Base-by-base conservation (phyloP, 805 yeast genomes). In the Debaryomyces tyrocola region DNA sequence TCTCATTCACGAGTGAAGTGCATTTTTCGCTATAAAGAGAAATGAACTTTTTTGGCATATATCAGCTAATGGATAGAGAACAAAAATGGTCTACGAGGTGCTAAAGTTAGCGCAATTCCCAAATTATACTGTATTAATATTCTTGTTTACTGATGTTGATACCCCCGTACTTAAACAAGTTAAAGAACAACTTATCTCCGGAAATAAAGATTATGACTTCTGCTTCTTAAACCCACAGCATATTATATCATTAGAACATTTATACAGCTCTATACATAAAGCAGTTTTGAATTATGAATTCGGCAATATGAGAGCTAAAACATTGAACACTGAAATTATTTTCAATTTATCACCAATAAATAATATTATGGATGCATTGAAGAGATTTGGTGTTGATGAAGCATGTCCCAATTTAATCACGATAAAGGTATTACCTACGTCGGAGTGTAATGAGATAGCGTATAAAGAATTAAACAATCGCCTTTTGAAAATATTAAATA, bases 341-440 rank as follows among this genome's bases (percentile, higher is more conserved):
- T 79, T 84, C 57, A 79, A 83, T 47, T 67, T 89, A 48, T 80
- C 90, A 1, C 89, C 92, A 1, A 75, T 81, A 6, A 83, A 82
- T 54, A 87, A 85, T 58, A 83, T 85, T 34, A 75, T 80, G 70
- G 94, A 88, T 48, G 84, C 90, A 0, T 70, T 88, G 51, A 79
- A 76, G 51, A 73, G 78, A 54, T 86, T 87, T 65, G 96, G 96
- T 9, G 73, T 88, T 14, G 79, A 81, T 43, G 77, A 75, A 28
- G 66, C 69, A 3, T 64, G 80, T 2, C 58, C 57, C 0, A 68
- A 71, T 20, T 46, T 87, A 6, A 58, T 85, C 4, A 80, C 77
- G 9, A 58, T 86, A n/a, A 80, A 79, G 50, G 70, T 85, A 2
- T 37, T 69, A 20, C 62, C 64, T 10, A 45, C 29, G 7, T 47